Conservation (phyloP, 805 yeast species). For the Wickerhamomyces rabaulensis region DNA sequence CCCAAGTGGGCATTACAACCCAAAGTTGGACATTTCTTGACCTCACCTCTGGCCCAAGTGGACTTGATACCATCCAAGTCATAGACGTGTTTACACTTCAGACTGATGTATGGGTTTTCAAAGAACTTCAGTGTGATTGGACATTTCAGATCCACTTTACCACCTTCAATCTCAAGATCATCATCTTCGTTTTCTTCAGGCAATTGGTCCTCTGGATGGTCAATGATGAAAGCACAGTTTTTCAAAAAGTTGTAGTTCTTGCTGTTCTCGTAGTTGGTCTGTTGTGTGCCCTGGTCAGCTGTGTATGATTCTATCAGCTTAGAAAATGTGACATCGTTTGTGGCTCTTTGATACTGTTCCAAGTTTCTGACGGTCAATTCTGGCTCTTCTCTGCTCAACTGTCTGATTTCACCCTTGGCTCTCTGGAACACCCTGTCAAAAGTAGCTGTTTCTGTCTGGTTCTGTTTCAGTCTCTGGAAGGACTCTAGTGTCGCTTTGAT, state of each 20-base stretch:
- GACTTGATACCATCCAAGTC: slow-evolving; percentile 42
- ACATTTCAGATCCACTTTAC: slow-evolving; percentile 60
- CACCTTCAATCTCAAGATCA: slow-evolving; percentile 65
- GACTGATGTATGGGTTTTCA: slow-evolving; percentile 49
- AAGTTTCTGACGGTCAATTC: slow-evolving; percentile 11
- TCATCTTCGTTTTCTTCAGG: slow-evolving; percentile 51
- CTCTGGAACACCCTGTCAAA: slow-evolving; percentile 13
- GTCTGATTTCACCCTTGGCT: slow-evolving; percentile 8
- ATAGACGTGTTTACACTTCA: slow-evolving; percentile 56
- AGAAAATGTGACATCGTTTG: not conserved
- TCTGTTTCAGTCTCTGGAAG: slow-evolving; percentile 13
- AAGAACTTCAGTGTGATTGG: slow-evolving; percentile 56
- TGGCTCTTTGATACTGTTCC: slow-evolving; percentile 1
- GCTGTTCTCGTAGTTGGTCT: slow-evolving; percentile 2
- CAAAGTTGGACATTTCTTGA: slow-evolving; percentile 51
- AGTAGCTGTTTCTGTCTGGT: slow-evolving; percentile 9
- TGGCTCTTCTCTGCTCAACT: slow-evolving; percentile 3
- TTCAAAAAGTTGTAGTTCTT: slow-evolving; percentile 26
- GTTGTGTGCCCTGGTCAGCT: not conserved
- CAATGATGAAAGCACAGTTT: slow-evolving; percentile 42
- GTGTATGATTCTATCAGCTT: not conserved
- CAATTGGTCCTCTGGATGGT: slow-evolving; percentile 57
- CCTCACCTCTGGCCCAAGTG: slow-evolving; percentile 23
- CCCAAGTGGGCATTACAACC: slow-evolving; percentile 35
- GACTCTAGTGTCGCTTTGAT: slow-evolving; percentile 9